phyloP scores from a whole-genome alignment of 345 rosid genomes.

The Raphanus sativus region DNA sequence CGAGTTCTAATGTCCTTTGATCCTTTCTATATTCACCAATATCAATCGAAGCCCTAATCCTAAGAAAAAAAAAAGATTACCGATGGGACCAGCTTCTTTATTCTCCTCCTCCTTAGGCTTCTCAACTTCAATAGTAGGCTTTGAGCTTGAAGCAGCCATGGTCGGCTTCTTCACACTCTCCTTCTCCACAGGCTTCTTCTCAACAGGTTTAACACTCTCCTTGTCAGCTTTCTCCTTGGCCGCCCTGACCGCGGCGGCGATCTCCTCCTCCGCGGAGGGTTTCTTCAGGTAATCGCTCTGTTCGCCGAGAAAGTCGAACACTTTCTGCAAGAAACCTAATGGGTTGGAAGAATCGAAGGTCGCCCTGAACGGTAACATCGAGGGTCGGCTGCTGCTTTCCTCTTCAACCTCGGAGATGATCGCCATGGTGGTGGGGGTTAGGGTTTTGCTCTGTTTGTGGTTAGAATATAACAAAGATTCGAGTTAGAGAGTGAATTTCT shows the following conservation, averaged over 20 bases:
- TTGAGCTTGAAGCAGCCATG: constrained; percentile 28
- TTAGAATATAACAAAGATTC: neutral
- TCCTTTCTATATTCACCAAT: too few relatives aligned
- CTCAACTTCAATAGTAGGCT: constrained; percentile 36
- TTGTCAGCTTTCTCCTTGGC: constrained; percentile 44
- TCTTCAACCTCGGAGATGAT: constrained; percentile 80
- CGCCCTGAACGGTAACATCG: constrained; percentile 48
- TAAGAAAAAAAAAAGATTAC: constrained; percentile 25
- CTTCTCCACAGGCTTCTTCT: constrained; percentile 25
- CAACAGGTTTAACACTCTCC: constrained; percentile 34
- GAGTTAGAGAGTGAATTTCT: neutral
- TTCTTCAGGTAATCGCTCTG: constrained; percentile 67
- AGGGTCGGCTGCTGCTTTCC: constrained; percentile 46
- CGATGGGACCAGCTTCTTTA: constrained; percentile 39
- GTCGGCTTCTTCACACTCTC: constrained; percentile 32
- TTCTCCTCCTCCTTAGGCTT: constrained; percentile 44
- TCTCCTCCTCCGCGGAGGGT: constrained; percentile 65
- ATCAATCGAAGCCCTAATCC: too few relatives aligned
- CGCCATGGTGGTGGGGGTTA: constrained; percentile 49
- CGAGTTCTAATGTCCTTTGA: too few relatives aligned
- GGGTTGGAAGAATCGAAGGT: constrained; percentile 67
- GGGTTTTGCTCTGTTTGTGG: constrained; percentile 14
- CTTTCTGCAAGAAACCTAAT: constrained; percentile 59
- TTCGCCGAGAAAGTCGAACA: constrained; percentile 64
- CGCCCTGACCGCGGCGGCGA: constrained; percentile 51